Base-by-base conservation (phyloP, 352 stramenopile species). In the Phytophthora multivora region DNA sequence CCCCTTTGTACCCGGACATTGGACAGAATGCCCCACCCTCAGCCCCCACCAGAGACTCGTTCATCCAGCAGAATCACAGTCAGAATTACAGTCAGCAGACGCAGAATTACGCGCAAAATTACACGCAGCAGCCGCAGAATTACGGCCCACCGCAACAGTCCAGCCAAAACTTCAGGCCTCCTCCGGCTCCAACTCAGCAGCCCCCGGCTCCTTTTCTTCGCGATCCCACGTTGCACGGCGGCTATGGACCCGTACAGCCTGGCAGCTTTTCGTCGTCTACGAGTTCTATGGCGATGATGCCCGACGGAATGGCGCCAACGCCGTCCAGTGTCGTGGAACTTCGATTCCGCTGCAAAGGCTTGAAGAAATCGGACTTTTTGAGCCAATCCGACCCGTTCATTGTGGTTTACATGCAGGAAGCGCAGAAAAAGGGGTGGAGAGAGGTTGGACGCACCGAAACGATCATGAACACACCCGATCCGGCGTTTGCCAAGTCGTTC, bases 371-470 rank as follows among this genome's bases (percentile, higher is more conserved):
- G 11, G 83, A 92, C 25, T 62, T 90, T 21, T 54, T 90, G 19
- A 90, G 80, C 45, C 77, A 90, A 39, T 92, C 83, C 8, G 83
- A 92, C 47, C 80, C 83, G 23, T 92, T 92, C 58, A 59, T 92
- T 38, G 80, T 92, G 42, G 50, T 90, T 10, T 92, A 92, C 67
- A 59, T 88, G 41, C 75, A 92, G 28, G 80, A 90, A 61, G 65
- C 59, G 10, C 61, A 71, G 36, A 59, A 49, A 3, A 63, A 51
- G 33, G 65, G 58, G 6, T 95, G 86, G 86, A 71, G 69, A 9
- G 84, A 95, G 51, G 39, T 95, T 33, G 84, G 86, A 18, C 77
- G 84, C 56, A 95, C 86, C 3, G 86, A 95, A 67, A 91, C 87
- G 3, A 76, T 93, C 11, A 43, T 68, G 6, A 93, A 95, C 54